Conservation (phyloP, 257 asterid genomes). For the Solanum commersonii region DNA sequence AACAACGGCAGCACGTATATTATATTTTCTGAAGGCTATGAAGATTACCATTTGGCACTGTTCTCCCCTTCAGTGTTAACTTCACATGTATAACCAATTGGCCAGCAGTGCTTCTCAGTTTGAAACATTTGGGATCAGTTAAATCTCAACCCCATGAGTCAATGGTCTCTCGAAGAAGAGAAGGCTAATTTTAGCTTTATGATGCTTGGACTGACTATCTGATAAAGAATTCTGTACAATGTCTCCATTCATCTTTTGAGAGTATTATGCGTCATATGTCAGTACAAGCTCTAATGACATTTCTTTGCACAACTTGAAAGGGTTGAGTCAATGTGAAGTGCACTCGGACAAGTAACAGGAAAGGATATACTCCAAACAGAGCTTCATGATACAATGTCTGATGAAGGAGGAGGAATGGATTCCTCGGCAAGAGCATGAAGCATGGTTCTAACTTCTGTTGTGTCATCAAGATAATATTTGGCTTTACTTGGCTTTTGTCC, state of each 20-base stretch:
- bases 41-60: neutral
- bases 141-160: neutral
- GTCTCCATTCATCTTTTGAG: neutral
- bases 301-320: neutral
- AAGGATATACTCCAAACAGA: neutral
- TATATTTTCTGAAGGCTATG: neutral
- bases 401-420: conserved; percentile 5
- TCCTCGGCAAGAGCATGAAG: conserved; percentile 31
- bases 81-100: neutral
- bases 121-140: neutral
- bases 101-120: neutral
- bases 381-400: neutral
- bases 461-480: conserved; percentile 41
- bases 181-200: neutral
- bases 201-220: neutral
- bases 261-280: neutral
- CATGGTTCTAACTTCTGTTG: conserved; percentile 24
- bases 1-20: neutral
- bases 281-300: neutral
- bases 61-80: neutral
- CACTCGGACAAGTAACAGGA: neutral
- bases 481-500: conserved; percentile 55
- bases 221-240: neutral
- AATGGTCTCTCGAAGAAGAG: neutral
- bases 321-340: neutral